Conservation (phyloP, 2,329 filamentous ascomycete species). For the Triangularia verruculosa region DNA sequence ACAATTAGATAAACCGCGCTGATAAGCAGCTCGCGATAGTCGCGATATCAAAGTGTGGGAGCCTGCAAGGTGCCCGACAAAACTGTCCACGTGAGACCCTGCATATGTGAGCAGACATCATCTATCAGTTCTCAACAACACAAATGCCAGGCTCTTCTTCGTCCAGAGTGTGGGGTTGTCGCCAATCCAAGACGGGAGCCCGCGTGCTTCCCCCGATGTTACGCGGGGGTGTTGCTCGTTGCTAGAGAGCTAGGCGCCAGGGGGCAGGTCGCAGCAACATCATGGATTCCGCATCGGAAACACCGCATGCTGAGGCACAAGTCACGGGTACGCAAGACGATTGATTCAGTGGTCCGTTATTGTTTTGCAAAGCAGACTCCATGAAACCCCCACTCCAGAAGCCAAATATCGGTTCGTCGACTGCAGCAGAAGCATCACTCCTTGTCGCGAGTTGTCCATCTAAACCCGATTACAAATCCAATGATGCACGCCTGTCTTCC, state of each 20-base stretch:
- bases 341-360: neutral
- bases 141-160: neutral
- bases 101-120: constrained; percentile 15
- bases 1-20: constrained; percentile 28
- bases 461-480: constrained; percentile 21
- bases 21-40: constrained; percentile 24
- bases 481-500: constrained; percentile 10
- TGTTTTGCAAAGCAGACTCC: constrained; percentile 1
- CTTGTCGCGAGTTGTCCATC: constrained; percentile 15
- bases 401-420: constrained; percentile 10
- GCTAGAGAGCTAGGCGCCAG: neutral
- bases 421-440: constrained; percentile 7
- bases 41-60: neutral
- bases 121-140: neutral
- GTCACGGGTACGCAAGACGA: constrained; percentile 4
- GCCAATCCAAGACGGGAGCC: constrained; percentile 10
- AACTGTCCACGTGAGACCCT: constrained; percentile 16
- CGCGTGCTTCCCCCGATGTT: neutral
- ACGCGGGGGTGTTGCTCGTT: constrained; percentile 12
- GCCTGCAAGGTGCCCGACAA: neutral
- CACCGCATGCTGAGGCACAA: constrained; percentile 8
- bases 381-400: constrained; percentile 6
- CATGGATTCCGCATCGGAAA: neutral
- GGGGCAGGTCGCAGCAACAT: neutral
- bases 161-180: constrained; percentile 12